A percentile compares a stretch with the other conserved stretches of the same genome.
These are phyloP conservation scores for Craspedostauros australis DNA, from an alignment of 108 stramenopile species.

Conservation along the genomic window DNA sequence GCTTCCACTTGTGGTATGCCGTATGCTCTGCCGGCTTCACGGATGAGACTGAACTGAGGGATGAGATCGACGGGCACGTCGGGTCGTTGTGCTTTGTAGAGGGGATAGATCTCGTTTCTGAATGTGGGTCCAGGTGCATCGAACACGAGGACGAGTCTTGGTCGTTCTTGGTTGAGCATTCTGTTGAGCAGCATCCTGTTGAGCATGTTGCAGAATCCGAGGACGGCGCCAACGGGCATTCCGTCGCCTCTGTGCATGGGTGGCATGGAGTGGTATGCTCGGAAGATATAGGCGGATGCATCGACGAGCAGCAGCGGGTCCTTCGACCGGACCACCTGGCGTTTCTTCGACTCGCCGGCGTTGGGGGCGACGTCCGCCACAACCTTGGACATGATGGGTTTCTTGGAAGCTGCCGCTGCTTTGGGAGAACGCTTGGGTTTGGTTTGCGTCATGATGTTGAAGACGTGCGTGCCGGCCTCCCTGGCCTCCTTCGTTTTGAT, in stretches of 20 bases:
- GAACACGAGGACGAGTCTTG: conserved; percentile 76
- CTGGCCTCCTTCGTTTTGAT: neutral
- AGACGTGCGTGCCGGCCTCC: neutral
- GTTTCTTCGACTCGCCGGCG: neutral
- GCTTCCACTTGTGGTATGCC: conserved; percentile 72
- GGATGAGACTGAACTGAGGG: conserved; percentile 75
- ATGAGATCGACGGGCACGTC: conserved; percentile 77
- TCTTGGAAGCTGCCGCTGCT: too few relatives aligned
- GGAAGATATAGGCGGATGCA: conserved; percentile 81
- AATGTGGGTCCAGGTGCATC: conserved; percentile 62
- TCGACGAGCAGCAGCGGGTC: conserved; percentile 77
- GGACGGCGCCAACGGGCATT: conserved; percentile 72
- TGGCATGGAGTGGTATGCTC: conserved; percentile 82
- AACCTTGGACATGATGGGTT: neutral
- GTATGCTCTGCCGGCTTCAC: conserved; percentile 73
- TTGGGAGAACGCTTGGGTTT: too few relatives aligned
- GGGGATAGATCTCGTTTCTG: conserved; percentile 66
- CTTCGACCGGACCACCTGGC: neutral
- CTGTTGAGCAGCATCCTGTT: conserved; percentile 60
- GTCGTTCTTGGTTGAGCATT: conserved; percentile 51
- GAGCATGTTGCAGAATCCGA: conserved; percentile 86
- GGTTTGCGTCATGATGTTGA: neutral
- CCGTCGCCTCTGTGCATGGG: conserved; percentile 79
- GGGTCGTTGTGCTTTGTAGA: conserved; percentile 81
- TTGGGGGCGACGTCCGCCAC: neutral